Percentiles rank a stretch among this genome's conserved stretches.
phyloP scores from a whole-genome alignment of 805 yeast species.

The Maudiozyma barnettii region DNA sequence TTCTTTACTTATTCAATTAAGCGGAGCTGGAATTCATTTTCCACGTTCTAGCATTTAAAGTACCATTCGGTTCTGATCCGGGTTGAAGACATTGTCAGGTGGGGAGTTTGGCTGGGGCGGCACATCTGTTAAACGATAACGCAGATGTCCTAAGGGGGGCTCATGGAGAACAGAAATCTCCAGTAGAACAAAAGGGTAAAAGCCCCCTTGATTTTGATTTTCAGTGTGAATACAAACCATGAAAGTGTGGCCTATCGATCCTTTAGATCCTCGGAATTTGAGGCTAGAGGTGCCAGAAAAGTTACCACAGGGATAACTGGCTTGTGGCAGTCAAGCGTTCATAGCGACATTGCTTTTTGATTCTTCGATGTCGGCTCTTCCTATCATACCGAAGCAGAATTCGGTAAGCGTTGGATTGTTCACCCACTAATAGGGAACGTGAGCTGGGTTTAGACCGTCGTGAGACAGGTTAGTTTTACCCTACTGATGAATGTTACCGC shows the following conservation, averaged over 20 bases:
- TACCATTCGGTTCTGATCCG: constrained; percentile 18
- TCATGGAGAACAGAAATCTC: constrained; percentile 40
- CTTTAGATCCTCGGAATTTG: constrained; percentile 38
- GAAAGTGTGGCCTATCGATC: constrained; percentile 44
- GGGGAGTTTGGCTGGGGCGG: constrained; percentile 41
- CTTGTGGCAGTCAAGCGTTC: constrained; percentile 43
- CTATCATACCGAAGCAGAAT: constrained; percentile 43
- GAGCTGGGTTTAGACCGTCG: constrained; percentile 37
- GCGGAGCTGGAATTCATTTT: constrained; percentile 32
- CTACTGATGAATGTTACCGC: constrained; percentile 34
- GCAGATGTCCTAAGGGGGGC: constrained; percentile 39
- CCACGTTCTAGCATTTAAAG: constrained; percentile 26
- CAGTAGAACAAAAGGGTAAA: constrained; percentile 40
- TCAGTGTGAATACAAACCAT: constrained; percentile 39
- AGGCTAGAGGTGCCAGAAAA: constrained; percentile 39
- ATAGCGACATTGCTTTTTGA: constrained; percentile 40
- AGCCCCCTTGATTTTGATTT: constrained; percentile 38
- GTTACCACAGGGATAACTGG: constrained; percentile 37
- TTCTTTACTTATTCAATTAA: constrained; percentile 30
- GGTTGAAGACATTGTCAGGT: constrained; percentile 10
- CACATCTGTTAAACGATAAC: constrained; percentile 40
- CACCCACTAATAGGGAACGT: constrained; percentile 41
- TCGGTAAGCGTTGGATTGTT: constrained; percentile 39
- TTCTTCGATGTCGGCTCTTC: constrained; percentile 43
- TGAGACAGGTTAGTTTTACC: constrained; percentile 39